Base-by-base conservation (phyloP, 2,329 filamentous ascomycete genomes). In the Penicillium sp. region DNA sequence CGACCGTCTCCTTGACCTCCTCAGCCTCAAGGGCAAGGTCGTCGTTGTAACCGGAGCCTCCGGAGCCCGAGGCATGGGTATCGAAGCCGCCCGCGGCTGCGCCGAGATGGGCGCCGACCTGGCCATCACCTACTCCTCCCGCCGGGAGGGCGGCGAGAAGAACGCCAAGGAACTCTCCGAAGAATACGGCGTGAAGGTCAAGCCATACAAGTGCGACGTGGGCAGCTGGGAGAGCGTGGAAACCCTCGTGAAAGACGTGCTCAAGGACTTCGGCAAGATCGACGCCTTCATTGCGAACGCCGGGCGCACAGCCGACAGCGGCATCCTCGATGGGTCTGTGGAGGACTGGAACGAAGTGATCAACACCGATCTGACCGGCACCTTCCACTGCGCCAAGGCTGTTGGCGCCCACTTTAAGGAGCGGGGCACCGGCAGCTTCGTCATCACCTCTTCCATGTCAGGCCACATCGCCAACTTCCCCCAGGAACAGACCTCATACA, bases 311-410 rank as follows among this genome's bases (percentile, higher is more conserved):
- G 86, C 87, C 62, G 81, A 87, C 75, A 77, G 76, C 52, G 87
- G 87, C 55, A 80, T 90, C 67, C 78, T 90, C 46, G 87, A 90
- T 59, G 85, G 84, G 68, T 82, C 84, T 25, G 84, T 88, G 23
- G 80, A 87, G 68, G 88, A 90, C 69, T 85, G 85, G 69, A 85
- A 91, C 70, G 83, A 86, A 72, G 90, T 96, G 79, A 81, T 96
- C 73, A 83, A 88, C 65, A 87, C 93, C 67, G 95, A 97, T 74
- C 81, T 96, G 64, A 94, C 86, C n/a, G 92, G 91, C 13, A 86
- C 82, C 29, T 90, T 91, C 75, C 85, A 92, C 82, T 95, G 90
- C 60, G 90, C 91, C 27, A 90, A 93, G 78, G 90, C 90, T 21
- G 89, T 90, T n/a, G 92, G 91, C 34, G 82, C 86, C 52, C 88